A percentile compares a stretch with the other conserved stretches of the same genome.
These are phyloP conservation scores for Linum usitatissimum DNA, from an alignment of 345 rosid genomes.

Conservation along the genomic window DNA sequence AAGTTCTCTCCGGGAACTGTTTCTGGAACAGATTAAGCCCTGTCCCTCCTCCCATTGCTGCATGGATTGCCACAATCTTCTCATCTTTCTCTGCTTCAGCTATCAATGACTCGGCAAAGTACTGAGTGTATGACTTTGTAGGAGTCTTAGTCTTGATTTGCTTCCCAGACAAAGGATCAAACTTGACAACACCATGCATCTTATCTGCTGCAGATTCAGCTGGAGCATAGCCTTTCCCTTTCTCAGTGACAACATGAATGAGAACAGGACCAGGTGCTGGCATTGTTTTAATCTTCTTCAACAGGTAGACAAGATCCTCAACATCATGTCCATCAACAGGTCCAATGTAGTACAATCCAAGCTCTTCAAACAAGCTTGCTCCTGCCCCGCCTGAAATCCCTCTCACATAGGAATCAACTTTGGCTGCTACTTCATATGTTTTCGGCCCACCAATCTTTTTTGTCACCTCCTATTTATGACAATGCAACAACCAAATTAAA, in stretches of 20 bases:
- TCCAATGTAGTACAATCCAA: conserved; percentile 37
- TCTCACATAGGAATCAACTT: conserved; percentile 21
- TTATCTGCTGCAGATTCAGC: conserved; percentile 41
- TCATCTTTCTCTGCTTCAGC: conserved; percentile 38
- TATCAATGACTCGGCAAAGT: conserved; percentile 37
- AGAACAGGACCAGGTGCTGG: conserved; percentile 36
- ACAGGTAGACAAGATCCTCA: conserved; percentile 31
- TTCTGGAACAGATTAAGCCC: conserved; percentile 37
- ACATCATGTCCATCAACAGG: conserved; percentile 41
- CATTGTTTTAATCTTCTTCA: conserved; percentile 22
- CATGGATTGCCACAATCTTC: conserved; percentile 42
- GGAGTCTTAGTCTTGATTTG: conserved; percentile 23
- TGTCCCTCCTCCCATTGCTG: conserved; percentile 56
- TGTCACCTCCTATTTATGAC: conserved; percentile 19
- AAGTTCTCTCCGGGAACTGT: conserved; percentile 30
- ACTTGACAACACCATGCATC: conserved; percentile 47
- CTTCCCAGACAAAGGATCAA: conserved; percentile 36
- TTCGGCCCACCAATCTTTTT: conserved; percentile 26
- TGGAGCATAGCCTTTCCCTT: conserved; percentile 42
- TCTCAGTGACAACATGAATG: conserved; percentile 40
- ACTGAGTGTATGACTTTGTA: conserved; percentile 25
- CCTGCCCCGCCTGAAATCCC: conserved; percentile 19
- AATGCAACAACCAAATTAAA: too few relatives aligned
- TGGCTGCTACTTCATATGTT: conserved; percentile 23
- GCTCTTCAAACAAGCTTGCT: conserved; percentile 34